phyloP scores from a whole-genome alignment of 768 basidiomycete species.

The Rhizopogon salebrosus region DNA sequence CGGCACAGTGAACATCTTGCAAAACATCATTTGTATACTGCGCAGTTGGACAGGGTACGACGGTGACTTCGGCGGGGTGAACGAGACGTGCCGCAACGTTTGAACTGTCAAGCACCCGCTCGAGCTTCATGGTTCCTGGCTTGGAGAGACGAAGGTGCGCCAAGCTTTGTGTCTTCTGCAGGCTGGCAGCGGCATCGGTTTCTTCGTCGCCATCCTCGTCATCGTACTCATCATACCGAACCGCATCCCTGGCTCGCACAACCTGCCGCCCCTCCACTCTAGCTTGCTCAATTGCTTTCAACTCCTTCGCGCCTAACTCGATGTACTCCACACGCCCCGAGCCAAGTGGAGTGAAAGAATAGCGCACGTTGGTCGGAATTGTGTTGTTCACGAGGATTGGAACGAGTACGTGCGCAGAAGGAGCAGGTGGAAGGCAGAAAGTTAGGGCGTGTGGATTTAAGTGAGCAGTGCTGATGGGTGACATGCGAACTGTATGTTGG shows the following conservation, averaged over 20 bases:
- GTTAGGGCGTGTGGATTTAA: slow-evolving; percentile 72
- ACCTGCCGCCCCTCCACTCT: slow-evolving; percentile 48
- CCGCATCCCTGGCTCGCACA: slow-evolving; percentile 31
- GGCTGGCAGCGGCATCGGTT: slow-evolving; percentile 31
- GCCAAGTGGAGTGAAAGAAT: slow-evolving; percentile 64
- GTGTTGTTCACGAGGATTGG: slow-evolving; percentile 92
- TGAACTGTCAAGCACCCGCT: slow-evolving; percentile 65
- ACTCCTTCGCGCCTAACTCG: slow-evolving; percentile 57
- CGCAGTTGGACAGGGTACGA: slow-evolving; percentile 81
- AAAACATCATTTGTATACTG: slow-evolving; percentile 48
- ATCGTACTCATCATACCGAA: slow-evolving; percentile 67
- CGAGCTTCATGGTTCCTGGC: slow-evolving; percentile 73
- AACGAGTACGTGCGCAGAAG: slow-evolving; percentile 53
- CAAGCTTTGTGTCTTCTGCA: slow-evolving; percentile 74
- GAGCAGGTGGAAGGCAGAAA: slow-evolving; percentile 63
- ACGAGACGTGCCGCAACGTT: slow-evolving; percentile 71
- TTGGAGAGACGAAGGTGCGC: slow-evolving; percentile 66
- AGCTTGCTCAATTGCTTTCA: slow-evolving; percentile 61
- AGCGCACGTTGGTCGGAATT: slow-evolving; percentile 61
- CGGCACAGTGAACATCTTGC: slow-evolving; percentile 60
- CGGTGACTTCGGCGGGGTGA: slow-evolving; percentile 54
- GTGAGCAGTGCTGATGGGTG: slow-evolving; percentile 89
- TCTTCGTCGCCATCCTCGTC: slow-evolving; percentile 46
- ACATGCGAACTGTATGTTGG: slow-evolving; percentile 88
- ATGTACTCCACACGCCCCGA: slow-evolving; percentile 45